Evolutionary conservation across 2,329 filamentous ascomycete species (phyloP).

Genomic region (Colletotrichum godetiae): DNA sequence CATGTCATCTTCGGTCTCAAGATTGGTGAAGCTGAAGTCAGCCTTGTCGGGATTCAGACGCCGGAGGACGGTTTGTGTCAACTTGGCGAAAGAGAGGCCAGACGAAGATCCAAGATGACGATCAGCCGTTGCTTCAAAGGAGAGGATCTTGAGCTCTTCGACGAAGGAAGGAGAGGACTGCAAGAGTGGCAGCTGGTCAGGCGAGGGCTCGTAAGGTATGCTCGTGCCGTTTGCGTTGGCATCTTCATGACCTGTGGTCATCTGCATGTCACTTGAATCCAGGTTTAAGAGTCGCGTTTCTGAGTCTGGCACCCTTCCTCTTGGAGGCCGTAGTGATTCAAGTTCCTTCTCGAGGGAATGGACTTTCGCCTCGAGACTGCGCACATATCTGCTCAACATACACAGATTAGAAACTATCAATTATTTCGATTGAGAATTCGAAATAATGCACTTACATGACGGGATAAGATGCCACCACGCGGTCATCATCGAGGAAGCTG

Average conservation of each 20-base stretch:
- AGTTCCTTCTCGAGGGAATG: background rate
- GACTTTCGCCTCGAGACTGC: background rate
- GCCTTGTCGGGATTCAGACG: conserved; percentile 54
- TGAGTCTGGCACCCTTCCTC: background rate
- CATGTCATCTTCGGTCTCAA: conserved; percentile 36
- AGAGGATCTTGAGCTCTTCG: conserved; percentile 50
- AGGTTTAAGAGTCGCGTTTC: background rate
- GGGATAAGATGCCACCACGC: conserved; percentile 52
- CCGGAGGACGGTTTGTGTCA: conserved; percentile 54
- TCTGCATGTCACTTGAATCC: background rate
- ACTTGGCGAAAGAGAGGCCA: conserved; percentile 55
- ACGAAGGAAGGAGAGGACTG: conserved; percentile 41
- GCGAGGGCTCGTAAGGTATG: conserved; percentile 25
- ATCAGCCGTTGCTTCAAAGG: conserved; percentile 56
- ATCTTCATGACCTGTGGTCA: background rate
- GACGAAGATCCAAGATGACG: conserved; percentile 56
- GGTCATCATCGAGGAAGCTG: conserved; percentile 53
- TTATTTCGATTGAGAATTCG: too few relatives aligned
- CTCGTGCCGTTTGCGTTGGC: background rate
- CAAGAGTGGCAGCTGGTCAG: conserved; percentile 20
- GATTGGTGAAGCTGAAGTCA: conserved; percentile 51
- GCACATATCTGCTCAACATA: background rate
- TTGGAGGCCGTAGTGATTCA: background rate
- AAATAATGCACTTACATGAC: conserved; percentile 46
- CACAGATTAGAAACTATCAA: background rate